A percentile compares a stretch with the other conserved stretches of the same genome.
Conservation (phyloP, 108 stramenopile genomes). For the Bacterosira constricta region DNA sequence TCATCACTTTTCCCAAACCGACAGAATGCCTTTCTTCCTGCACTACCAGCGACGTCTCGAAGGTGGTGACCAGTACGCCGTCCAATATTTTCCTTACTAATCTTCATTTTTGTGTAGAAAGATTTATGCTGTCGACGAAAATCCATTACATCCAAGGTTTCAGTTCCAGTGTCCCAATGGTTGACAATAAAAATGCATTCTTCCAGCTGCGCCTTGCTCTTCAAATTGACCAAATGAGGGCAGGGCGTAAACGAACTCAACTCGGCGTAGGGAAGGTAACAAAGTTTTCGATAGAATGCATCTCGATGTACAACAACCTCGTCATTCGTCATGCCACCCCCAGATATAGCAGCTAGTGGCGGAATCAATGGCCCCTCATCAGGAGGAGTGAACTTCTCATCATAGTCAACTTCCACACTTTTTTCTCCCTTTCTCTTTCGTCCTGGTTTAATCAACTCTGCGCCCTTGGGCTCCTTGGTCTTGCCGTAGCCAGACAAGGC, state of each 20-base stretch:
- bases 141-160: conserved; percentile 18
- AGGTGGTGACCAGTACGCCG: conserved; percentile 29
- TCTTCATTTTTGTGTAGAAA: conserved; percentile 44
- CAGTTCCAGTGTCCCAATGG: conserved; percentile 45
- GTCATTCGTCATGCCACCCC: conserved; percentile 17
- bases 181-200: conserved; percentile 27
- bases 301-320: conserved; percentile 11
- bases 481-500: conserved; percentile 6
- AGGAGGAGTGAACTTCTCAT: conserved; percentile 20
- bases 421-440: conserved; percentile 27
- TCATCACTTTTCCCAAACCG: conserved; percentile 40
- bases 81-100: conserved; percentile 30
- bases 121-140: conserved; percentile 30
- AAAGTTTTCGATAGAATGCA: conserved; percentile 28
- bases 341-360: conserved; percentile 11
- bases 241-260: conserved; percentile 17
- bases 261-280: not conserved
- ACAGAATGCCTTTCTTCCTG: conserved; percentile 23
- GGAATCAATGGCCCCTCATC: conserved; percentile 20
- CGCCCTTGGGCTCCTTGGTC: conserved; percentile 3
- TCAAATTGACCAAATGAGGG: conserved; percentile 12
- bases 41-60: conserved; percentile 3
- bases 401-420: conserved; percentile 2
- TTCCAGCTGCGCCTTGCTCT: conserved; percentile 28
- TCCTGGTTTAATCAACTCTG: conserved; percentile 9